These are phyloP conservation scores for Scenedesmus sp. DNA, from an alignment of 163 green algal genomes.

Conservation along the genomic window DNA sequence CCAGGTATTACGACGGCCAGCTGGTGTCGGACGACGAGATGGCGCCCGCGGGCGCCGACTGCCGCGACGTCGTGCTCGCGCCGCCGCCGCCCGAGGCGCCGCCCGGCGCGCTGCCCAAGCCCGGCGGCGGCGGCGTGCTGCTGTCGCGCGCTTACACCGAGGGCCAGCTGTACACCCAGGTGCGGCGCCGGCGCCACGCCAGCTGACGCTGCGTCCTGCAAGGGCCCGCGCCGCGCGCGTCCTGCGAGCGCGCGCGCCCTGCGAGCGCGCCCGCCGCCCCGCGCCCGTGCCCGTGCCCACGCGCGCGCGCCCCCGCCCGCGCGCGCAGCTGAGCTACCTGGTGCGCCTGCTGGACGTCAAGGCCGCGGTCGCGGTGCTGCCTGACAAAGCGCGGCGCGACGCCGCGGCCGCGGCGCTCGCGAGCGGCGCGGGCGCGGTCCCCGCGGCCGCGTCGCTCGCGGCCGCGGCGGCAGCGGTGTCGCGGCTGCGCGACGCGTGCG, in stretches of 20 bases:
- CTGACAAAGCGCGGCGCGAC: slow-evolving; percentile 33
- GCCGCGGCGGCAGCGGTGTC: slow-evolving; percentile 47
- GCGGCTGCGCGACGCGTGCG: slow-evolving; percentile 43
- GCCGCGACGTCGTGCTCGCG: slow-evolving; percentile 74
- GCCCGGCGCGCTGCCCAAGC: slow-evolving; percentile 6
- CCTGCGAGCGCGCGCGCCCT: not conserved
- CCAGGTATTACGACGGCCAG: slow-evolving; percentile 76
- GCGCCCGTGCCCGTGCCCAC: not conserved
- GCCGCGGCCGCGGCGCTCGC: slow-evolving; percentile 22
- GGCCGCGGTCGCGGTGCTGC: slow-evolving; percentile 50
- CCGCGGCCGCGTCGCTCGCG: slow-evolving; percentile 49
- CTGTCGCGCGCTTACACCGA: slow-evolving; percentile 59
- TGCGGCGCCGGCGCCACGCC: slow-evolving; percentile 17
- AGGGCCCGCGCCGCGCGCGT: not conserved
- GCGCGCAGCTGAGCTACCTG: slow-evolving; percentile 64
- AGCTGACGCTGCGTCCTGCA: not conserved
- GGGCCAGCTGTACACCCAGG: slow-evolving; percentile 79
- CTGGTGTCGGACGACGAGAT: slow-evolving; percentile 82
- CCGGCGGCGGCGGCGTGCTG: slow-evolving; percentile 32
- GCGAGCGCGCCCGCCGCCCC: not conserved
- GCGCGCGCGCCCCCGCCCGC: not conserved
- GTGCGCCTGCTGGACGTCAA: slow-evolving; percentile 66
- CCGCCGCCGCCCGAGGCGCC: slow-evolving; percentile 12
- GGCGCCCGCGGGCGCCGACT: slow-evolving; percentile 40
- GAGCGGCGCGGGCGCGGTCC: not conserved